phyloP scores from a whole-genome alignment of 257 asterid genomes.

The Orobanche coerulescens region DNA sequence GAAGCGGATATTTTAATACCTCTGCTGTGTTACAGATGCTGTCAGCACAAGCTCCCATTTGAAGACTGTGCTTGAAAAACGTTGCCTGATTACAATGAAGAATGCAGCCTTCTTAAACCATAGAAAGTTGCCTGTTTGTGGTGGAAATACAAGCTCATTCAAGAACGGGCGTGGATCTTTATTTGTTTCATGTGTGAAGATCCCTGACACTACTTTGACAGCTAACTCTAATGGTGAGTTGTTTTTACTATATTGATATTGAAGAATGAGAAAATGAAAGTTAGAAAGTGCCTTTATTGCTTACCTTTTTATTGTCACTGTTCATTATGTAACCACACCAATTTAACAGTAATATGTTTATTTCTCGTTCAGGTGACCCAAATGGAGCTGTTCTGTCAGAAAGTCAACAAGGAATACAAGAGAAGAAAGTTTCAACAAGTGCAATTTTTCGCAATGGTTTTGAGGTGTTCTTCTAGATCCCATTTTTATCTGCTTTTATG shows the following conservation, averaged over 20 bases:
- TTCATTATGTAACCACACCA: conserved; percentile 3
- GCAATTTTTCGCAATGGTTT: conserved; percentile 48
- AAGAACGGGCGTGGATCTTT: conserved; percentile 30
- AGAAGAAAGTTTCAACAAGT: conserved; percentile 25
- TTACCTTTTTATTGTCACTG: not conserved
- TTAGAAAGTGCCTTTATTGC: not conserved
- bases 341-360: conserved; percentile 20
- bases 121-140: conserved; percentile 27
- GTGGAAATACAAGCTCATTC: conserved; percentile 31
- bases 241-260: conserved; percentile 10
- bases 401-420: conserved; percentile 28
- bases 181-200: conserved; percentile 38
- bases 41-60: conserved; percentile 34
- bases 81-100: conserved; percentile 30
- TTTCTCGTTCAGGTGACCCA: conserved; percentile 27
- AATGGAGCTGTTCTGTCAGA: conserved; percentile 49
- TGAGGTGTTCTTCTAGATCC: conserved; percentile 34
- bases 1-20: conserved; percentile 10
- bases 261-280: not conserved
- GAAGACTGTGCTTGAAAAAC: conserved; percentile 30
- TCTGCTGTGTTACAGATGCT: conserved; percentile 23
- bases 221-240: conserved; percentile 43
- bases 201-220: conserved; percentile 35
- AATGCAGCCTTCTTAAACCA: conserved; percentile 27
- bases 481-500: not conserved